A percentile compares a stretch with the other conserved stretches of the same genome.
Evolutionary conservation across 352 stramenopile species (phyloP).

Genomic region (Globisporangium spiculum): DNA sequence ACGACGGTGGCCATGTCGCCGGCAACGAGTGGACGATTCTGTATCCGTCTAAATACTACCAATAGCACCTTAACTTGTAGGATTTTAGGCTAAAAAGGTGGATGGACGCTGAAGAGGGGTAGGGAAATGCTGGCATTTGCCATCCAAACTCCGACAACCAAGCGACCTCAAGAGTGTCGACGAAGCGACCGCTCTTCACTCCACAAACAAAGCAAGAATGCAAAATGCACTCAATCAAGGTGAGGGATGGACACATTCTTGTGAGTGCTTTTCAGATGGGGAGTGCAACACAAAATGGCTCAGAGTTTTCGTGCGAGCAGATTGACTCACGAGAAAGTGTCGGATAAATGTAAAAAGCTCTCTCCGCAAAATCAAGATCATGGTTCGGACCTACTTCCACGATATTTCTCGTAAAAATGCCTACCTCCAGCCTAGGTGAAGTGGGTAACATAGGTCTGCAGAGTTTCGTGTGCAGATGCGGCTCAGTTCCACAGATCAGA

Average conservation of each 20-base stretch:
- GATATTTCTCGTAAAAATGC: neutral
- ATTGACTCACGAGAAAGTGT: too few species aligned
- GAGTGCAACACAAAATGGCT: neutral
- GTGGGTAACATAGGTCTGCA: neutral
- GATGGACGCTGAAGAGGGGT: too few species aligned
- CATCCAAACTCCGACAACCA: neutral
- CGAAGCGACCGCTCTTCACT: neutral
- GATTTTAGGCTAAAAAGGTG: too few species aligned
- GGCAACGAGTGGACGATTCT: constrained; percentile 9
- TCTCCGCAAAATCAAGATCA: too few species aligned
- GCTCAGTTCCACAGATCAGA: neutral
- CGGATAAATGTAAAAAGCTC: too few species aligned
- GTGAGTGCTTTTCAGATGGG: too few species aligned
- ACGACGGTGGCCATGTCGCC: neutral
- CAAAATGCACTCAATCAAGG: neutral
- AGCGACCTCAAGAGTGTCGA: neutral
- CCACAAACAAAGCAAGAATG: neutral
- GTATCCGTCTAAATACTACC: constrained; percentile 2
- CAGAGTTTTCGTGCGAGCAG: neutral
- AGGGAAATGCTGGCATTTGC: neutral
- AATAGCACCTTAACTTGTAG: too few species aligned
- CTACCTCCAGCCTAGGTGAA: neutral
- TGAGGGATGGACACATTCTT: neutral
- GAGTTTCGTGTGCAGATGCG: neutral
- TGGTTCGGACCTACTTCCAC: neutral